Percentiles rank a stretch among this genome's conserved stretches.
These are phyloP conservation scores for Ophiognomonia clavigignenti-juglandacearum DNA, from an alignment of 2,329 filamentous ascomycete genomes.

Conservation along the genomic window DNA sequence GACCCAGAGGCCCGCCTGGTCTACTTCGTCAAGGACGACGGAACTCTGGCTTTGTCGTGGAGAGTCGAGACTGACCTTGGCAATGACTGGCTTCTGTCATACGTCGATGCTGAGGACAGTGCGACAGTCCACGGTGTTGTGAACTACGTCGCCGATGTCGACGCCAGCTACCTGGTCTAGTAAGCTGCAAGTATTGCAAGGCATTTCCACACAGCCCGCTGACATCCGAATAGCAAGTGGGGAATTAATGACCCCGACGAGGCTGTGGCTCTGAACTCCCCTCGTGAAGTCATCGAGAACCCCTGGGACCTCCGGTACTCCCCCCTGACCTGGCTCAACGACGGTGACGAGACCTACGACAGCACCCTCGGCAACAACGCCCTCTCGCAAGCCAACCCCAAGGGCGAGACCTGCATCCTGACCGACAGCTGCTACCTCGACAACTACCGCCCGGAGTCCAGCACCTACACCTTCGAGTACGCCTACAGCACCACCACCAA, in stretches of 20 bases:
- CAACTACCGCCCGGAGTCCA: slow-evolving; percentile 44
- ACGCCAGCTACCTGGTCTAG: slow-evolving; percentile 50
- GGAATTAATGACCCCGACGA: slow-evolving; percentile 49
- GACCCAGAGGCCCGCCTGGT: slow-evolving; percentile 52
- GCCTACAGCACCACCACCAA: slow-evolving; percentile 31
- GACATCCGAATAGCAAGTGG: slow-evolving; percentile 37
- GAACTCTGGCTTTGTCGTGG: slow-evolving; percentile 47
- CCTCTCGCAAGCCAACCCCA: slow-evolving; percentile 48
- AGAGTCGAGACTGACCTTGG: slow-evolving; percentile 53
- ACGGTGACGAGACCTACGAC: slow-evolving; percentile 43
- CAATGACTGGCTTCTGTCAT: slow-evolving; percentile 55
- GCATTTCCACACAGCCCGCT: not conserved
- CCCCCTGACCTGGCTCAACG: slow-evolving; percentile 48
- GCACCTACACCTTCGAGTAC: slow-evolving; percentile 41
- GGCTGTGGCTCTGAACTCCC: slow-evolving; percentile 23
- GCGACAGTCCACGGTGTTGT: slow-evolving; percentile 47
- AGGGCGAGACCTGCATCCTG: slow-evolving; percentile 26
- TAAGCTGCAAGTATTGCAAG: slow-evolving; percentile 21
- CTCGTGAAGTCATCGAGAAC: slow-evolving; percentile 37
- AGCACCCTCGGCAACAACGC: slow-evolving; percentile 56
- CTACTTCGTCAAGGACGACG: slow-evolving; percentile 46
- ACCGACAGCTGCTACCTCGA: slow-evolving; percentile 32
- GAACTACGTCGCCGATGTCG: slow-evolving; percentile 45
- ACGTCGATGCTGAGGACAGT: slow-evolving; percentile 46
- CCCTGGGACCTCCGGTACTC: slow-evolving; percentile 43